These are phyloP conservation scores for Xylaria sp. DNA, from an alignment of 2,329 filamentous ascomycete species.

Conservation along the genomic window DNA sequence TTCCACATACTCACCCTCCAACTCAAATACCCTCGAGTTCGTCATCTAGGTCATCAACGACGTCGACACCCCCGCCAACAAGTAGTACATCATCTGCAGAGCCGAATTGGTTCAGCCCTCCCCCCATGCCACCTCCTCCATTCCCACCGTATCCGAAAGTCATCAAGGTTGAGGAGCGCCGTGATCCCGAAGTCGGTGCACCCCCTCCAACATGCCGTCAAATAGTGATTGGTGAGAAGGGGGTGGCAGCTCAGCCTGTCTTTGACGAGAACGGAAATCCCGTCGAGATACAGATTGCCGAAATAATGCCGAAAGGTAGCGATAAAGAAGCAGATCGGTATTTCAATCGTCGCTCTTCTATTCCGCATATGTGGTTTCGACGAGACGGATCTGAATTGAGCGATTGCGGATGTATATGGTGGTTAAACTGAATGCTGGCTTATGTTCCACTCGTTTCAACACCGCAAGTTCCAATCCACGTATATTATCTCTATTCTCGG, in stretches of 20 bases:
- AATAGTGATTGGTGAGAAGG: slow-evolving; percentile 57
- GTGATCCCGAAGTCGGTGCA: slow-evolving; percentile 51
- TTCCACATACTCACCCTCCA: background rate
- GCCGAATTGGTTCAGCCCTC: slow-evolving; percentile 30
- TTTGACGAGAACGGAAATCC: slow-evolving; percentile 53
- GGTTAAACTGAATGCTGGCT: slow-evolving; percentile 54
- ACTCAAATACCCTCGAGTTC: background rate
- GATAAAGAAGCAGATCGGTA: slow-evolving; percentile 22
- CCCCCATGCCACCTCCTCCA: slow-evolving; percentile 36
- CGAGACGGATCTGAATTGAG: slow-evolving; percentile 54
- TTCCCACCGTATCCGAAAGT: slow-evolving; percentile 60
- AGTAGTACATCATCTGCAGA: slow-evolving; percentile 30
- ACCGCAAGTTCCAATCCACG: slow-evolving; percentile 2
- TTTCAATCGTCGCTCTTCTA: slow-evolving; percentile 18
- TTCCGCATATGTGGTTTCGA: slow-evolving; percentile 28
- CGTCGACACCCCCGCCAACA: slow-evolving; percentile 29
- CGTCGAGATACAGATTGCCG: slow-evolving; percentile 58
- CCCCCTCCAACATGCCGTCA: slow-evolving; percentile 60
- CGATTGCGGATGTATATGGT: slow-evolving; percentile 66
- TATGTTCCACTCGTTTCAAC: slow-evolving; percentile 16
- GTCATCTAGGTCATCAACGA: slow-evolving; percentile 12
- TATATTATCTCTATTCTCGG: slow-evolving; percentile 27
- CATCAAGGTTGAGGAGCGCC: slow-evolving; percentile 67
- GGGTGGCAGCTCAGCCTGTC: slow-evolving; percentile 52
- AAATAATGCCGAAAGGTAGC: slow-evolving; percentile 50